Percentiles rank a stretch among this genome's conserved stretches.
phyloP scores from a whole-genome alignment of 2,329 filamentous ascomycete genomes.

The Plenodomus lindquistii region DNA sequence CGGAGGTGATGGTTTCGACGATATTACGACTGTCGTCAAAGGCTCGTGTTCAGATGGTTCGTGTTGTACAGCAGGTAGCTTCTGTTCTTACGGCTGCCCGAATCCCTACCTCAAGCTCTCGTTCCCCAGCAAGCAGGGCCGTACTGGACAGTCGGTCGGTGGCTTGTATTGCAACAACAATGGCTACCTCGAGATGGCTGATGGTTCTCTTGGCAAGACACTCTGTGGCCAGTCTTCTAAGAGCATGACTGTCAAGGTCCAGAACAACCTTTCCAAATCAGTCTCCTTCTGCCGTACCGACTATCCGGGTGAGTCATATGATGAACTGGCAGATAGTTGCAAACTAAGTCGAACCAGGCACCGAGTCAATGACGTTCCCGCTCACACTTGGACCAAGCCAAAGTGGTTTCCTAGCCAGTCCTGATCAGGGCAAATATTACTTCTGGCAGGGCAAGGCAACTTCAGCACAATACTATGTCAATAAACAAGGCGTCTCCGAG shows the following conservation, averaged over 20 bases:
- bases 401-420: conserved; percentile 71
- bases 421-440: conserved; percentile 74
- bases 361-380: conserved; percentile 84
- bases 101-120: conserved; percentile 89
- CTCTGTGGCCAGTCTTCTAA: conserved; percentile 77
- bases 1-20: conserved; percentile 47
- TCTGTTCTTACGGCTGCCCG: conserved; percentile 95
- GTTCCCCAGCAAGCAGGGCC: conserved; percentile 79
- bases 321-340: not conserved
- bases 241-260: conserved; percentile 65
- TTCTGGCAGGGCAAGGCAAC: conserved; percentile 74
- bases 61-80: conserved; percentile 62
- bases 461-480: conserved; percentile 96
- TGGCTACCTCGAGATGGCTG: conserved; percentile 74
- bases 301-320: conserved; percentile 71
- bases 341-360: conserved; percentile 50
- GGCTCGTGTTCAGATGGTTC: conserved; percentile 60
- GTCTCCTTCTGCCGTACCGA: conserved; percentile 90
- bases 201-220: conserved; percentile 57
- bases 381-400: conserved; percentile 64
- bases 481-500: conserved; percentile 71
- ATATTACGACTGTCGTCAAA: conserved; percentile 69
- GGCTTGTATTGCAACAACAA: conserved; percentile 81
- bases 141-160: conserved; percentile 81
- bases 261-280: conserved; percentile 70